phyloP scores from a whole-genome alignment of 2,329 filamentous ascomycete species.

The Apiospora hydei region DNA sequence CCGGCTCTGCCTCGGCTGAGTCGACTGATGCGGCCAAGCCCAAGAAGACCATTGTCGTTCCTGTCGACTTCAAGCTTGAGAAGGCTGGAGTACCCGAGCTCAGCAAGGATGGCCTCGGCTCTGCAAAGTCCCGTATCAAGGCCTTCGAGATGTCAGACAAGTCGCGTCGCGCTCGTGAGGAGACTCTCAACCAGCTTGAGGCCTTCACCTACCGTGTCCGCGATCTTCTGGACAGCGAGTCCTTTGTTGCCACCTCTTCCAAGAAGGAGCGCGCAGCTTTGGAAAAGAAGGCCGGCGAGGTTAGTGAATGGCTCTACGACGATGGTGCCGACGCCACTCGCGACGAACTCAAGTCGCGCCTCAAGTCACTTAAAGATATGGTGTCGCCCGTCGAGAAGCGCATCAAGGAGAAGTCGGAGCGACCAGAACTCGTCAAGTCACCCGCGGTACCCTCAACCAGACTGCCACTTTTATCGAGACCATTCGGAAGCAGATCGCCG shows the following conservation, averaged over 20 bases:
- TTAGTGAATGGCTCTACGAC: slow-evolving; percentile 90
- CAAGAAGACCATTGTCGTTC: slow-evolving; percentile 65
- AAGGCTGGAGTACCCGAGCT: slow-evolving; percentile 59
- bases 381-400: slow-evolving; percentile 80
- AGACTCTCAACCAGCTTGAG: slow-evolving; percentile 92
- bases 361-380: slow-evolving; percentile 79
- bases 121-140: slow-evolving; percentile 73
- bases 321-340: slow-evolving; percentile 80
- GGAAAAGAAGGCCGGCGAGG: slow-evolving; percentile 69
- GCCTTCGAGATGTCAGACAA: slow-evolving; percentile 88
- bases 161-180: slow-evolving; percentile 78
- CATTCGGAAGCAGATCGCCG: slow-evolving; percentile 73
- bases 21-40: slow-evolving; percentile 58
- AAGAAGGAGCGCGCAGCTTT: slow-evolving; percentile 71
- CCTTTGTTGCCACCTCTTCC: slow-evolving; percentile 77
- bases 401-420: slow-evolving; percentile 72
- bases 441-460: slow-evolving; percentile 72
- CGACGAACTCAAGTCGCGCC: slow-evolving; percentile 76
- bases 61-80: slow-evolving; percentile 57
- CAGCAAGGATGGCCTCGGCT: slow-evolving; percentile 55
- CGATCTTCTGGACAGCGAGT: slow-evolving; percentile 79
- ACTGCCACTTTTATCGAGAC: slow-evolving; percentile 74
- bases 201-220: slow-evolving; percentile 88
- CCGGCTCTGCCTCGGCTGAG: slow-evolving; percentile 48
- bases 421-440: slow-evolving; percentile 72